phyloP scores from a whole-genome alignment of 106 monocot genomes.

The Dioscorea zingiberensis region DNA sequence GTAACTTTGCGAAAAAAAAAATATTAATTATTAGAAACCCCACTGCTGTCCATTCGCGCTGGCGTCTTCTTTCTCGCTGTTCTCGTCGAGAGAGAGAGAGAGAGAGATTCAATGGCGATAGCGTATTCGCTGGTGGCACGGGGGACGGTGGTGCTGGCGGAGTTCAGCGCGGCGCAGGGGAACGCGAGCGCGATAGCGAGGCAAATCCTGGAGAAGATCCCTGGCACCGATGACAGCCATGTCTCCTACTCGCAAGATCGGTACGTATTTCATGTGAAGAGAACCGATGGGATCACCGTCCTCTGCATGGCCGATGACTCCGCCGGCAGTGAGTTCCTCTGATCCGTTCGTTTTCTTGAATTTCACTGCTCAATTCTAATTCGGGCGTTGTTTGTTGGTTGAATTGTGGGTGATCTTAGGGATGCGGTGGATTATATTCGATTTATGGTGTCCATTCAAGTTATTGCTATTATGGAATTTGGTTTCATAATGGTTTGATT shows the following conservation, averaged over 20 bases:
- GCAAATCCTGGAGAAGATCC: slow-evolving; percentile 84
- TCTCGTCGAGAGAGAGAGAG: neutral
- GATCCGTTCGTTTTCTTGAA: neutral
- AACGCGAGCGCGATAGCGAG: slow-evolving; percentile 69
- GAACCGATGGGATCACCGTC: slow-evolving; percentile 96
- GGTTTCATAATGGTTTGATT: neutral
- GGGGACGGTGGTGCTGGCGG: slow-evolving; percentile 87
- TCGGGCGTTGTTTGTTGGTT: neutral
- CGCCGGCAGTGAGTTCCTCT: slow-evolving; percentile 60
- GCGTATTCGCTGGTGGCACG: slow-evolving; percentile 69
- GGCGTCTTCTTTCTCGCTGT: neutral
- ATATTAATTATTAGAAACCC: no score
- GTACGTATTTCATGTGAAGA: slow-evolving; percentile 89
- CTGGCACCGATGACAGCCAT: slow-evolving; percentile 66
- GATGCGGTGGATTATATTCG: no score
- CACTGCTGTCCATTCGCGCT: no score
- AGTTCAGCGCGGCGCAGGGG: slow-evolving; percentile 42
- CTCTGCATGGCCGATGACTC: slow-evolving; percentile 96
- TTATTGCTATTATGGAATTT: no score
- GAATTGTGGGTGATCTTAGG: neutral
- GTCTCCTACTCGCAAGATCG: slow-evolving; percentile 95
- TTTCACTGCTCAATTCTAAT: neutral
- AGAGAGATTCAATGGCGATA: slow-evolving; percentile 44
- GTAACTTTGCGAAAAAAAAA: no score
- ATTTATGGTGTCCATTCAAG: no score